These are phyloP conservation scores for Radiomyces spectabilis DNA, from an alignment of 192 early-diverging fungal genomes.

Conservation along the genomic window DNA sequence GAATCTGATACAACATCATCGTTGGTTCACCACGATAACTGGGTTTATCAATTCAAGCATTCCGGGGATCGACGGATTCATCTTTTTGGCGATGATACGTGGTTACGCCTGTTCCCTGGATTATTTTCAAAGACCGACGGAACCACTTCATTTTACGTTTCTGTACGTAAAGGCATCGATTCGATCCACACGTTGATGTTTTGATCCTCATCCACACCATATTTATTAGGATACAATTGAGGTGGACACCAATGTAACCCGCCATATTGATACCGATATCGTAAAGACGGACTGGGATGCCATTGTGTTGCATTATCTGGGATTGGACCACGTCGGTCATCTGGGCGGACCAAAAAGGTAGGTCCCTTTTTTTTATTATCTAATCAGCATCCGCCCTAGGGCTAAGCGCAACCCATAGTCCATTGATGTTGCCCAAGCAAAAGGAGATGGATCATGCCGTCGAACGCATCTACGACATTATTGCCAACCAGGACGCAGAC, in stretches of 20 bases:
- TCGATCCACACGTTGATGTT: constrained; percentile 38
- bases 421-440: constrained; percentile 69
- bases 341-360: constrained; percentile 52
- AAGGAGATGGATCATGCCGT: constrained; percentile 69
- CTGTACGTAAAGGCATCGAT: constrained; percentile 63
- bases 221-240: constrained; percentile 64
- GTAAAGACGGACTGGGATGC: constrained; percentile 56
- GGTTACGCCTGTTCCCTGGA: constrained; percentile 80
- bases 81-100: constrained; percentile 95
- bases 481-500: constrained; percentile 35
- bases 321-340: constrained; percentile 81
- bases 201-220: constrained; percentile 18
- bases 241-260: constrained; percentile 68
- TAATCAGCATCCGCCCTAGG: too few relatives aligned
- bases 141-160: constrained; percentile 59
- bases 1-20: constrained; percentile 61
- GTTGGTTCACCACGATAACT: constrained; percentile 61
- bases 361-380: background rate
- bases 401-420: constrained; percentile 27
- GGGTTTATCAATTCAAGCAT: constrained; percentile 54
- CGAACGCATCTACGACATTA: constrained; percentile 39
- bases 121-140: constrained; percentile 54
- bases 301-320: constrained; percentile 71
- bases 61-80: constrained; percentile 45
- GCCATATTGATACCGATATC: constrained; percentile 53